Base-by-base conservation (phyloP, 305 asterid genomes). In the Fraxinus latifolia region DNA sequence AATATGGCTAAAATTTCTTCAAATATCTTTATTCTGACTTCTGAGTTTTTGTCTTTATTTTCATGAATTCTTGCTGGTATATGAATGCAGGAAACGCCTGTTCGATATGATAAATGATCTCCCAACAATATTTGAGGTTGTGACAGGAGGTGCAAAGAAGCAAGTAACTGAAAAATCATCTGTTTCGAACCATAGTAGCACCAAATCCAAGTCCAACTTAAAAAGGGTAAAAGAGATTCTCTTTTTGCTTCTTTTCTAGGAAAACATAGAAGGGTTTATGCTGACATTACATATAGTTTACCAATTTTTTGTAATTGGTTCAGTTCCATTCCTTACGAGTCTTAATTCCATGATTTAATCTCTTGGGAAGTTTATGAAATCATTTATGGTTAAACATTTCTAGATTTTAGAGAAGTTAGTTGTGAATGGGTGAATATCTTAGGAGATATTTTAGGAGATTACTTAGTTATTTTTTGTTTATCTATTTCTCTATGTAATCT, bases 81-180 rank as follows among this genome's bases (percentile, higher is more conserved):
- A 23, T 77, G 74, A 47, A 67, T 90, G 88, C 94, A 94, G 98
- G 92, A 90, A 85, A 76, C 92, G 90, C 65, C 92, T 93, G 62
- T 94, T 93, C 92, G 87, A 84, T 84, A 88, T 93, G 97, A 90
- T 92, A 75, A 90, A 93, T 84, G 97, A 92, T 53, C 92, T 92
- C 84, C 98, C 98, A 1, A 93, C 97, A 8, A 86, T 94, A 78
- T 92, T 88, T 72, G 98, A 94, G 87, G 95, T 89, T 21, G 94
- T 94, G 86, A 89, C 93, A 0, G 95, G 93, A 77, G 82, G 87
- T 77, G 88, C 92, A 79, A 93, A 89, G 89, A 91, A 90, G 89
- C 96, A 91, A 92, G 86, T 83, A 34, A 91, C 92, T 83, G 97
- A 91, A 47, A 91, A 88, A 85, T 87, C 95, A 25, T 83, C 91